phyloP scores from a whole-genome alignment of 2,329 filamentous ascomycete species.

The Peltaster fructicola region DNA sequence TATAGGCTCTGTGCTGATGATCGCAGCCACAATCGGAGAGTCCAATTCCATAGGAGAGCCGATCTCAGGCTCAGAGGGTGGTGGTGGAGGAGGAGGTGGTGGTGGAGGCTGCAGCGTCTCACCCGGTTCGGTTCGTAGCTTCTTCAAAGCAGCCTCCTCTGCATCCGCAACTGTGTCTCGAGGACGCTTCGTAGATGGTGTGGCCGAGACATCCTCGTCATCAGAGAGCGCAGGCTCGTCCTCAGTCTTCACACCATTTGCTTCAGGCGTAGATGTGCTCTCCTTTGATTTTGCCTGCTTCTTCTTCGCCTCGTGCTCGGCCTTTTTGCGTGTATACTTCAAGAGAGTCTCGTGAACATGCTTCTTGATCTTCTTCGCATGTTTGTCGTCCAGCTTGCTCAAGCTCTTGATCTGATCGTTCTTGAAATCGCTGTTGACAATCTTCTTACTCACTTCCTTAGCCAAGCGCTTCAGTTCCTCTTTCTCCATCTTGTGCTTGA shows the following conservation, averaged over 20 bases:
- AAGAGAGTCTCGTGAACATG: conserved; percentile 77
- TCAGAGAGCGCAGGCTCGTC: conserved; percentile 11
- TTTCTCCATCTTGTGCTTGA: conserved; percentile 68
- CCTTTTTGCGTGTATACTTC: conserved; percentile 64
- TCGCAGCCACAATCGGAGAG: conserved; percentile 8
- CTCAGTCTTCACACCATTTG: conserved; percentile 10
- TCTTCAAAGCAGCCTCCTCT: conserved; percentile 14
- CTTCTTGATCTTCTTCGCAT: conserved; percentile 64
- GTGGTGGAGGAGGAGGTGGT: conserved; percentile 24
- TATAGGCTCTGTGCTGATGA: conserved; percentile 15
- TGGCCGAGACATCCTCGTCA: conserved; percentile 15
- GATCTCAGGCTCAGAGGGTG: conserved; percentile 6
- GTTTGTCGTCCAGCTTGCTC: conserved; percentile 58
- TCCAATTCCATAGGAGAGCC: conserved; percentile 6
- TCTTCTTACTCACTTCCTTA: conserved; percentile 57
- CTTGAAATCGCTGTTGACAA: conserved; percentile 84
- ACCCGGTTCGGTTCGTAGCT: conserved; percentile 13
- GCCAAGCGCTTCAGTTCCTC: conserved; percentile 51
- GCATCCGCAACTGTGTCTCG: too few species aligned
- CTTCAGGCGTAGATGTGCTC: conserved; percentile 10
- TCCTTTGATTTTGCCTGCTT: conserved; percentile 18
- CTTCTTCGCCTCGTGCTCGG: conserved; percentile 48
- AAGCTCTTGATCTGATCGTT: too few species aligned
- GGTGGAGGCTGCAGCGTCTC: conserved; percentile 20
- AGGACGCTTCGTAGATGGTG: too few species aligned